phyloP scores from a whole-genome alignment of 1,284 basidiomycete species.

The Rhodotorula mucilaginosa region DNA sequence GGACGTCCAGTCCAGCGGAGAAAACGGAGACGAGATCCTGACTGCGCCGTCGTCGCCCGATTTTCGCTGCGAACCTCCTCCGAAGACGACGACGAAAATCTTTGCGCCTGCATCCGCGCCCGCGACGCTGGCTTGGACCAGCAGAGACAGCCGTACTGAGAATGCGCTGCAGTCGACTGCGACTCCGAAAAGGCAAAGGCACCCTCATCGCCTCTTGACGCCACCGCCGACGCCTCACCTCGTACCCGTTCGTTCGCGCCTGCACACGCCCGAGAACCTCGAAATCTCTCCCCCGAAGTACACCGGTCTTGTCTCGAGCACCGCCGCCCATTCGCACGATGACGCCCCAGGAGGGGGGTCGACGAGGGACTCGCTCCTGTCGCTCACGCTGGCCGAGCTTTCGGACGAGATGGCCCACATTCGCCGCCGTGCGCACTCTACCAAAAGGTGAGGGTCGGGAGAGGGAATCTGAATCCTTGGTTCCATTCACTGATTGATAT shows the following conservation, averaged over 20 bases:
- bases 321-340: too few relatives aligned
- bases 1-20: neutral
- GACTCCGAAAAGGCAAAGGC: neutral
- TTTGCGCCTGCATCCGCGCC: neutral
- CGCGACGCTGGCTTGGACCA: neutral
- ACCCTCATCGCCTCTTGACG: neutral
- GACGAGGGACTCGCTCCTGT: conserved; percentile 1
- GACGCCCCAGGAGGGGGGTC: neutral
- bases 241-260: neutral
- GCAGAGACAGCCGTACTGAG: too few relatives aligned
- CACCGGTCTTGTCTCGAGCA: too few relatives aligned
- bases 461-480: too few relatives aligned
- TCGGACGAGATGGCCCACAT: neutral
- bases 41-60: neutral
- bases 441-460: too few relatives aligned
- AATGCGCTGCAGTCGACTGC: neutral
- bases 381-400: conserved; percentile 1
- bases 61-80: neutral
- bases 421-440: neutral
- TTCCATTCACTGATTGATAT: too few relatives aligned
- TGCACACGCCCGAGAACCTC: neutral
- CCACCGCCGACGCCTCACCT: conserved; percentile 16
- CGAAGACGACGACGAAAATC: neutral
- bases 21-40: neutral
- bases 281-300: neutral